These are phyloP conservation scores for Biscogniauxia mediterranea DNA, from an alignment of 2,329 filamentous ascomycete species.

Conservation along the genomic window DNA sequence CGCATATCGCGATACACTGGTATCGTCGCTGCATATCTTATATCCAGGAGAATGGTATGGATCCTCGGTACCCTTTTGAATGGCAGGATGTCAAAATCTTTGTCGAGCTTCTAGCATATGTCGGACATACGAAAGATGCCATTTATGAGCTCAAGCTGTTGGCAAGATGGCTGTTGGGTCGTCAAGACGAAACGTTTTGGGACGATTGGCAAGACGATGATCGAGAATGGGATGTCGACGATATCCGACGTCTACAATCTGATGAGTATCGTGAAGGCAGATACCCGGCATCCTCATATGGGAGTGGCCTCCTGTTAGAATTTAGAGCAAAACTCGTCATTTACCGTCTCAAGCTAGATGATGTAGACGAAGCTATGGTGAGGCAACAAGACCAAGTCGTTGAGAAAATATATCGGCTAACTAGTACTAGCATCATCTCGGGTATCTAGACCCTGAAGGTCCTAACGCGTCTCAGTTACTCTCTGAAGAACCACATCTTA, in stretches of 20 bases:
- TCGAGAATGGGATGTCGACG: slow-evolving; percentile 81
- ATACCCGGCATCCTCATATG: slow-evolving; percentile 62
- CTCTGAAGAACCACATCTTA: slow-evolving; percentile 73
- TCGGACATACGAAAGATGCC: slow-evolving; percentile 62
- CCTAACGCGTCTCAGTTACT: slow-evolving; percentile 48
- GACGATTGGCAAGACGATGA: slow-evolving; percentile 70
- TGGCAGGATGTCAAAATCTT: slow-evolving; percentile 90
- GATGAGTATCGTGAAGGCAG: slow-evolving; percentile 56
- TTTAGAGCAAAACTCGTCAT: slow-evolving; percentile 80
- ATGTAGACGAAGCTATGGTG: slow-evolving; percentile 72
- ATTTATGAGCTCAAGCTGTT: slow-evolving; percentile 69
- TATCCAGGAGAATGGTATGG: slow-evolving; percentile 34
- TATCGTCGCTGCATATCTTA: slow-evolving; percentile 49
- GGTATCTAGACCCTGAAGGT: slow-evolving; percentile 67
- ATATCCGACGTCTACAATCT: slow-evolving; percentile 64
- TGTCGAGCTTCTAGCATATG: slow-evolving; percentile 71
- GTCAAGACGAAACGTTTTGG: slow-evolving; percentile 75
- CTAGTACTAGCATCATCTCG: slow-evolving; percentile 58
- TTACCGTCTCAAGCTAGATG: slow-evolving; percentile 71
- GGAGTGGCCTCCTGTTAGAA: slow-evolving; percentile 72
- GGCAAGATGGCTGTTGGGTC: slow-evolving; percentile 78
- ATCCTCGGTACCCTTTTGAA: slow-evolving; percentile 41
- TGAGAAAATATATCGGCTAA: slow-evolving; percentile 20
- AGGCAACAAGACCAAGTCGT: slow-evolving; percentile 31
- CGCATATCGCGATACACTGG: slow-evolving; percentile 41